These are phyloP conservation scores for Astragalus membranaceus DNA, from an alignment of 306 rosid genomes.

Conservation along the genomic window DNA sequence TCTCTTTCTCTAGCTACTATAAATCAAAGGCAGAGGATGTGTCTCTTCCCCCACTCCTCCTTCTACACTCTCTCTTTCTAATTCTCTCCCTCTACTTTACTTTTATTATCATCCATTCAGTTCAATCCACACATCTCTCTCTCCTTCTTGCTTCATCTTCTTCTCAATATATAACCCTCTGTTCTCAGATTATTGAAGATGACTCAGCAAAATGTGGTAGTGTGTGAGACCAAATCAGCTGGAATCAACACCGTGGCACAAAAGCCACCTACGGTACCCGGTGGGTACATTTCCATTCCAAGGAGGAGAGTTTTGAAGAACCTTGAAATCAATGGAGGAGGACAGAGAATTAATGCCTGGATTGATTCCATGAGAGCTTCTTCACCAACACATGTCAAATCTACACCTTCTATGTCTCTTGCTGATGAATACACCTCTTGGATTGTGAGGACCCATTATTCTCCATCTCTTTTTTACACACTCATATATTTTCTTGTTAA, in stretches of 20 bases:
- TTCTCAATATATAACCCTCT: too few relatives aligned
- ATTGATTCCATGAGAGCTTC: slow-evolving; percentile 91
- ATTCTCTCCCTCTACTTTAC: too few relatives aligned
- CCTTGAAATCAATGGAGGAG: slow-evolving; percentile 71
- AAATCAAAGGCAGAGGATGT: slow-evolving; percentile 27
- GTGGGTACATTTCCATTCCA: slow-evolving; percentile 57
- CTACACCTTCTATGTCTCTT: slow-evolving; percentile 33
- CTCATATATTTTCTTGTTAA: too few relatives aligned
- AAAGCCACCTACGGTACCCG: slow-evolving; percentile 47
- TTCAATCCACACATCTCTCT: too few relatives aligned
- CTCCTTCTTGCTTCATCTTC: too few relatives aligned
- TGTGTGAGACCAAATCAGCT: slow-evolving; percentile 29
- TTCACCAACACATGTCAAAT: slow-evolving; percentile 64
- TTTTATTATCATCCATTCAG: too few relatives aligned
- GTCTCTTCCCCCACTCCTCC: slow-evolving; percentile 31
- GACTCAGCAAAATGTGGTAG: slow-evolving; percentile 76
- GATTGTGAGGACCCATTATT: slow-evolving; percentile 46
- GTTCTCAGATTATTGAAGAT: not conserved
- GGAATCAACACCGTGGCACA: slow-evolving; percentile 35
- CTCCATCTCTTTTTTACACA: not conserved
- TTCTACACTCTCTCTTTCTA: not conserved
- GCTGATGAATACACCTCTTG: slow-evolving; percentile 51
- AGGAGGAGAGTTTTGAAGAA: slow-evolving; percentile 49
- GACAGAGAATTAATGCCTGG: slow-evolving; percentile 62
- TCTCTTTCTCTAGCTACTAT: slow-evolving; percentile 38